Evolutionary conservation across 768 basidiomycete genomes (phyloP), one percentile per base, ranked within the genome.

Genomic region (Solioccasus polychromus): DNA sequence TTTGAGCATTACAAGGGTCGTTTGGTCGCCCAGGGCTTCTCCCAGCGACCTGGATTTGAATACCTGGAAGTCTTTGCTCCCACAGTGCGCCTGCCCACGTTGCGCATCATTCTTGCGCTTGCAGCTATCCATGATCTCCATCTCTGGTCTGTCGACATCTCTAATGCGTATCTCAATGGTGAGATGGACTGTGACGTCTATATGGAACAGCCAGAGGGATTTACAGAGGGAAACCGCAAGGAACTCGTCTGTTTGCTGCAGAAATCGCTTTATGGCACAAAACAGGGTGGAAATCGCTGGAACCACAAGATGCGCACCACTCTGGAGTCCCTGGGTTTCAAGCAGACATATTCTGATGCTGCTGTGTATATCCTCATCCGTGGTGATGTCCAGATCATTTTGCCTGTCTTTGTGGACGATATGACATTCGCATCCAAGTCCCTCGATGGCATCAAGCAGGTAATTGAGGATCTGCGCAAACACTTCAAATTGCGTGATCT

Each of bases 1-100:
- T 64, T 73, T 35, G 48, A 52, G 20, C 53, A 62, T 2, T 68
- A 68, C 60, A 73, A 74, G 55, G 71, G 53, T 8, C 44, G 64
- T 8, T 55, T 74, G 8, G 70, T 72, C 8, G 66, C 71, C 2
- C 60, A 64, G 35, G 68, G 71, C 61, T 49, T 44, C 55, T 17
- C 26, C 19, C 52, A 73, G 53, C 38, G 39, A 10, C 58, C 57
- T 14, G 68, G 71, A 3, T 44, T 65, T 20, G 65, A 73, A 28
- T 72, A 59, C 51, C 46, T 56, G 9, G 55, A 69, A 34, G 68
- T 69, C 1, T 70, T 59, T 42, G 57, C 70, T 2, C 62, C 67
- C 6, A 51, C 55, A 29, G 43, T 58, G 32, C 44, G 58, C 34
- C 37, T 53, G 32, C 44, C 55, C 24, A 39, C 61, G 34, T 35